phyloP scores from a whole-genome alignment of 2,329 filamentous ascomycete genomes.

The Colletotrichum gigasporum region DNA sequence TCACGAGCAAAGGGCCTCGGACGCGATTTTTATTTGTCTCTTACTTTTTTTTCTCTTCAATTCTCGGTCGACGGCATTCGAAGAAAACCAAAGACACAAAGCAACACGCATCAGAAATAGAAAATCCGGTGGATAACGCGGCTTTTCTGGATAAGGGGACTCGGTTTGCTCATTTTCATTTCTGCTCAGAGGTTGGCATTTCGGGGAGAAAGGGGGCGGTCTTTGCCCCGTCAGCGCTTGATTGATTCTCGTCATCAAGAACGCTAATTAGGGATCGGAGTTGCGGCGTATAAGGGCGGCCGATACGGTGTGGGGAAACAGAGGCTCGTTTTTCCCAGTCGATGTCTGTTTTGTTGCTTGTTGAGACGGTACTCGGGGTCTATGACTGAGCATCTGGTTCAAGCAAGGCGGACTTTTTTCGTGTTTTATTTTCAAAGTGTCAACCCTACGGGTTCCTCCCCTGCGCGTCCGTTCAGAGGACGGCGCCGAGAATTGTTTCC shows the following conservation, averaged over 20 bases:
- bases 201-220: too few relatives aligned
- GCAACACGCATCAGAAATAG: neutral
- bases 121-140: neutral
- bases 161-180: neutral
- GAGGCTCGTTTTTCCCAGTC: too few relatives aligned
- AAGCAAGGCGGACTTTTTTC: neutral
- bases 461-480: neutral
- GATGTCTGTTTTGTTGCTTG: too few relatives aligned
- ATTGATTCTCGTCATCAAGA: neutral
- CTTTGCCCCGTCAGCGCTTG: neutral
- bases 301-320: neutral
- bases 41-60: neutral
- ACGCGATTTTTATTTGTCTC: neutral
- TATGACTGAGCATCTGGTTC: neutral
- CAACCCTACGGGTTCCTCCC: neutral
- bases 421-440: neutral
- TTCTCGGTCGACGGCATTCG: neutral
- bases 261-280: neutral
- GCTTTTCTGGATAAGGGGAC: neutral
- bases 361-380: too few relatives aligned
- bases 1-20: neutral
- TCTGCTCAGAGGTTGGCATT: too few relatives aligned
- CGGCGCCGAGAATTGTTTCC: neutral
- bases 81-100: neutral
- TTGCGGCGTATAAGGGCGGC: neutral